Evolutionary conservation across 768 basidiomycete species (phyloP).

Genomic region (Termitomyces sp.): DNA sequence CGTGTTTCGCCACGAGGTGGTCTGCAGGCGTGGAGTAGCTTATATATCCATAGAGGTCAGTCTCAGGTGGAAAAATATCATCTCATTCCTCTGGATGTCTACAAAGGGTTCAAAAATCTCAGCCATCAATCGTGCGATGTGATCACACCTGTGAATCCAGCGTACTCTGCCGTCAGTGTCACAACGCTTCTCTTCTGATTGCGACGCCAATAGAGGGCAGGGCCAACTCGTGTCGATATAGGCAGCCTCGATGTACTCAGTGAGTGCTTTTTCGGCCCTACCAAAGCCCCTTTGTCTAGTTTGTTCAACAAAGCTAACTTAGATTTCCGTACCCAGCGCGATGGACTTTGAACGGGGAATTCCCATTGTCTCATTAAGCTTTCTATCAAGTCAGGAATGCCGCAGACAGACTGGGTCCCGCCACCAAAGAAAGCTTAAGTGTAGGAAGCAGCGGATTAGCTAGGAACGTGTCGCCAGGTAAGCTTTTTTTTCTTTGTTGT

Average conservation of each 20-base stretch:
- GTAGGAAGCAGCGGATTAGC: not conserved
- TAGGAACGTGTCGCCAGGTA: not conserved
- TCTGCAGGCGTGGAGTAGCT: not conserved
- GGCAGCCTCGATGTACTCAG: not conserved
- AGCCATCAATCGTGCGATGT: not conserved
- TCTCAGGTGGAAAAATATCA: not conserved
- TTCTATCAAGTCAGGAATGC: not conserved
- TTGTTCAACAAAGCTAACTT: not conserved
- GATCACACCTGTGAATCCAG: not conserved
- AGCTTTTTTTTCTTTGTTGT: not conserved
- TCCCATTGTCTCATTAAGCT: not conserved
- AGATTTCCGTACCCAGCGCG: not conserved
- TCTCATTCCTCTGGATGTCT: not conserved
- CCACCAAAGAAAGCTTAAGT: not conserved
- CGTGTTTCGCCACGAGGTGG: slow-evolving; percentile 1
- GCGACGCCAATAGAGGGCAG: not conserved
- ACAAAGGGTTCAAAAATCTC: not conserved
- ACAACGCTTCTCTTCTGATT: not conserved
- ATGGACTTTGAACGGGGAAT: not conserved
- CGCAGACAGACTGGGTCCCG: not conserved
- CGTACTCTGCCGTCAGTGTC: not conserved
- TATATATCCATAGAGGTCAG: slow-evolving; percentile 2
- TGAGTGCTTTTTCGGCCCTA: no score
- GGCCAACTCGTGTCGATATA: not conserved
- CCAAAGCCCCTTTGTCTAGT: not conserved